phyloP scores from a whole-genome alignment of 352 stramenopile genomes.

The Globisporangium middletonii region DNA sequence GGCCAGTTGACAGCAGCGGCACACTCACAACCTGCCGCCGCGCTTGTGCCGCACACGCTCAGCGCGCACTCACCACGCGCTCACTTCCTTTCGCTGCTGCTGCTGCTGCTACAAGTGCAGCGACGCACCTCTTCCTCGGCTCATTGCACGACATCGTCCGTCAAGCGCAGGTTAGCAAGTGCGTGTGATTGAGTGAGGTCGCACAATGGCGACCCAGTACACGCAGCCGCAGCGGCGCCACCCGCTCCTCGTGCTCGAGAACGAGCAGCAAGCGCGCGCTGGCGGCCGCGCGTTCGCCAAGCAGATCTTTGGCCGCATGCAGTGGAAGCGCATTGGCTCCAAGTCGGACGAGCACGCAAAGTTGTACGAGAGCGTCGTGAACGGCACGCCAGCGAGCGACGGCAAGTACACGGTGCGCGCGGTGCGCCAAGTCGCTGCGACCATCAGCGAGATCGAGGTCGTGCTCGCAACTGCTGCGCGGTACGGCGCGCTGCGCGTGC shows the following conservation, averaged over 20 bases:
- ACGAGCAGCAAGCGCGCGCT: conserved; percentile 47
- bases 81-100: no score
- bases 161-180: neutral
- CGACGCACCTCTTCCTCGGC: no score
- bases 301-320: conserved; percentile 60
- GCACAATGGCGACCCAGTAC: neutral
- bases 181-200: neutral
- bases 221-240: neutral
- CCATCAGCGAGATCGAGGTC: conserved; percentile 45
- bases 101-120: no score
- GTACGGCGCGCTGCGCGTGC: conserved; percentile 27
- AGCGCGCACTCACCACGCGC: neutral
- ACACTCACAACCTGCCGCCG: no score
- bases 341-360: conserved; percentile 47
- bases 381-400: neutral
- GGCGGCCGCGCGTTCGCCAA: conserved; percentile 52
- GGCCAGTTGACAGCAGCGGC: neutral
- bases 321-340: conserved; percentile 57
- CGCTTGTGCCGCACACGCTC: no score
- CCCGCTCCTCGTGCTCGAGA: conserved; percentile 26
- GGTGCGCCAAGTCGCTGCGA: conserved; percentile 39
- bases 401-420: conserved; percentile 44
- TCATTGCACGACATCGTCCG: neutral
- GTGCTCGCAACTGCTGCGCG: conserved; percentile 36
- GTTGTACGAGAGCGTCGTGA: conserved; percentile 43